These are phyloP conservation scores for Brettanomyces bruxellensis DNA, from an alignment of 805 yeast genomes.

Conservation along the genomic window DNA sequence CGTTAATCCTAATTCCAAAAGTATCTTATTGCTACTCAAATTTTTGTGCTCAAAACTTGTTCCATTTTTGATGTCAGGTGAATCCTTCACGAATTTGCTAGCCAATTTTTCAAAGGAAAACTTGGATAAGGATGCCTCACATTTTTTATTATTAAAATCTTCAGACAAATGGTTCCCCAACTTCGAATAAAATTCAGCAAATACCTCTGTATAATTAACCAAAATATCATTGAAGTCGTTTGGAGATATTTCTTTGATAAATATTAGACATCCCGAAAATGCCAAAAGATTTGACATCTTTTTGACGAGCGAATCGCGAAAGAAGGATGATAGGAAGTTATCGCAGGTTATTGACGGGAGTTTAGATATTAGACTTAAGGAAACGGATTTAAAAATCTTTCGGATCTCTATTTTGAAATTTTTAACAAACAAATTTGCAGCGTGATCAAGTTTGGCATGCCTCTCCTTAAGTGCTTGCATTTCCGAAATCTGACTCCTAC, in stretches of 20 bases:
- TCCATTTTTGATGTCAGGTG: conserved; percentile 3
- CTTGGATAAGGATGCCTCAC: background rate
- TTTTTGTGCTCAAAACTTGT: conserved; percentile 6
- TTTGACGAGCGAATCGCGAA: conserved; percentile 11
- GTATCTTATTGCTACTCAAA: conserved; percentile 11
- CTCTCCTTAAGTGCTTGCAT: conserved; percentile 71
- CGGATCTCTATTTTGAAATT: conserved; percentile 29
- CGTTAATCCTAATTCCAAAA: conserved; percentile 19
- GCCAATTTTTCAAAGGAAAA: conserved; percentile 17
- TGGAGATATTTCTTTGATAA: conserved; percentile 49
- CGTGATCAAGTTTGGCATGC: conserved; percentile 47
- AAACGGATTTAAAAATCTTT: conserved; percentile 19
- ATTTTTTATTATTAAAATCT: conserved; percentile 8
- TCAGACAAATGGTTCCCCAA: conserved; percentile 15
- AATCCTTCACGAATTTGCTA: conserved; percentile 10
- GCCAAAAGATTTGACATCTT: conserved; percentile 32
- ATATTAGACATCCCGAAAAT: conserved; percentile 41
- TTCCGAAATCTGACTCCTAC: conserved; percentile 38
- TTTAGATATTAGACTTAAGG: conserved; percentile 23
- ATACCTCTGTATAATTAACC: conserved; percentile 26
- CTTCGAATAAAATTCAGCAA: conserved; percentile 21
- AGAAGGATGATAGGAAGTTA: conserved; percentile 6
- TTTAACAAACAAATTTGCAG: conserved; percentile 39
- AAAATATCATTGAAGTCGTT: conserved; percentile 36
- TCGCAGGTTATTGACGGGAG: conserved; percentile 10